phyloP scores from a whole-genome alignment of 2,329 filamentous ascomycete species.

The Penicillium capsulatum region DNA sequence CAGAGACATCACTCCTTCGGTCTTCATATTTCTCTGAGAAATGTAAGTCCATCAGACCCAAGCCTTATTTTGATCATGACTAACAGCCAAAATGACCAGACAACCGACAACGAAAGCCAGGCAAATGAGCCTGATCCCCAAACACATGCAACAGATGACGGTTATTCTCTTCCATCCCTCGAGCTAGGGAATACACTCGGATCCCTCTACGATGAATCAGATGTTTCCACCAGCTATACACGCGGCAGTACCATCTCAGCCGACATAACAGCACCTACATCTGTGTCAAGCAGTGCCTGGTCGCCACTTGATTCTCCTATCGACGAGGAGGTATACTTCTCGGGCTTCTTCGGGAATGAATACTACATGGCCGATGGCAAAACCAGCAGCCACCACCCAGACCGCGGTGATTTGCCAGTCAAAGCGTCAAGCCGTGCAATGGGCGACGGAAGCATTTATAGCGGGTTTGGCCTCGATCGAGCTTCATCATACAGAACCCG shows the following conservation, averaged over 20 bases:
- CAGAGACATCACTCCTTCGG: slow-evolving; percentile 12
- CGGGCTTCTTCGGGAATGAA: slow-evolving; percentile 21
- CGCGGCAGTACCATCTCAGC: slow-evolving; percentile 12
- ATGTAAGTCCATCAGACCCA: slow-evolving; percentile 5
- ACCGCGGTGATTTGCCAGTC: slow-evolving; percentile 22
- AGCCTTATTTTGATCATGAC: neutral
- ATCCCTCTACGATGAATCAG: slow-evolving; percentile 4
- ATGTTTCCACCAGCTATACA: slow-evolving; percentile 8
- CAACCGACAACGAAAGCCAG: too few species aligned
- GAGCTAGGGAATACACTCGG: neutral
- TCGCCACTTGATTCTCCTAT: slow-evolving; percentile 17
- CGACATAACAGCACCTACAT: slow-evolving; percentile 16
- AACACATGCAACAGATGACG: neutral
- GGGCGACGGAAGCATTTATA: slow-evolving; percentile 21
- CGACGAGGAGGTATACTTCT: slow-evolving; percentile 23
- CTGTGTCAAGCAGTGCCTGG: slow-evolving; percentile 15
- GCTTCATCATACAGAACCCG: slow-evolving; percentile 14
- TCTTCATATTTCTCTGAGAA: slow-evolving; percentile 13
- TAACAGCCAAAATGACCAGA: too few species aligned
- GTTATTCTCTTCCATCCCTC: neutral
- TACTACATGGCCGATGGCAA: slow-evolving; percentile 31
- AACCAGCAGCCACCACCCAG: slow-evolving; percentile 19
- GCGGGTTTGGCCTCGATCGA: slow-evolving; percentile 19
- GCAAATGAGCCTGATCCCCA: neutral
- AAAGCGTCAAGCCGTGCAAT: slow-evolving; percentile 17